phyloP scores from a whole-genome alignment of 192 early-diverging fungal species.

The Coemansia asiatica region DNA sequence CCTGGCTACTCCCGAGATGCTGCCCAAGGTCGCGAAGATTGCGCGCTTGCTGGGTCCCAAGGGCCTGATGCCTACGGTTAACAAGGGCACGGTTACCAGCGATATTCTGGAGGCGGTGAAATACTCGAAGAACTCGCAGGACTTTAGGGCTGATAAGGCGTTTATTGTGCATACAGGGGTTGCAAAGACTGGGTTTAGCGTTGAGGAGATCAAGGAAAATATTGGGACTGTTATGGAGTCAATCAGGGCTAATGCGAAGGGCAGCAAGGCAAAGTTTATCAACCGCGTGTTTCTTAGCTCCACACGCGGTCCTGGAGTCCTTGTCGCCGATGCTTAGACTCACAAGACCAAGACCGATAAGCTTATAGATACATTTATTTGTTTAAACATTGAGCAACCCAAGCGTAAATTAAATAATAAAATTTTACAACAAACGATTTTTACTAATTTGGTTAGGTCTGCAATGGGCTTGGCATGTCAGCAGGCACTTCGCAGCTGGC shows the following conservation, averaged over 20 bases:
- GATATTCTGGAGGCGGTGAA: constrained; percentile 68
- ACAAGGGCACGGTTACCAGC: constrained; percentile 81
- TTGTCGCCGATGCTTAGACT: constrained; percentile 53
- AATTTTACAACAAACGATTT: no score
- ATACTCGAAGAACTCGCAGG: constrained; percentile 66
- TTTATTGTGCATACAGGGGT: constrained; percentile 68
- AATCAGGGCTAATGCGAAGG: constrained; percentile 60
- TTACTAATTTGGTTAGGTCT: no score
- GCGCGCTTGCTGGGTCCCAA: constrained; percentile 89
- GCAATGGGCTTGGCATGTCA: constrained; percentile 7
- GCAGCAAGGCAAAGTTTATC: constrained; percentile 53
- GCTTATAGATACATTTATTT: no score
- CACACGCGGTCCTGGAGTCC: constrained; percentile 69
- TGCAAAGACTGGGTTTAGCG: constrained; percentile 41
- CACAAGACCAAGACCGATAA: no score
- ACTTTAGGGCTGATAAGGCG: constrained; percentile 74
- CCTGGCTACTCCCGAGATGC: constrained; percentile 85
- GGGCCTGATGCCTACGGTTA: constrained; percentile 92
- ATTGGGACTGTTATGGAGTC: constrained; percentile 61
- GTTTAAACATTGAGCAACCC: no score
- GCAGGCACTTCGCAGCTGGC: constrained; percentile 10
- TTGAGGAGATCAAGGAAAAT: constrained; percentile 54
- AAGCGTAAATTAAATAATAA: background rate
- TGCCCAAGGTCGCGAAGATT: constrained; percentile 84
- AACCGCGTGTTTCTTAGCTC: constrained; percentile 65